Conservation (phyloP, 1,139 yeast species). For the Yarrowia galli region DNA sequence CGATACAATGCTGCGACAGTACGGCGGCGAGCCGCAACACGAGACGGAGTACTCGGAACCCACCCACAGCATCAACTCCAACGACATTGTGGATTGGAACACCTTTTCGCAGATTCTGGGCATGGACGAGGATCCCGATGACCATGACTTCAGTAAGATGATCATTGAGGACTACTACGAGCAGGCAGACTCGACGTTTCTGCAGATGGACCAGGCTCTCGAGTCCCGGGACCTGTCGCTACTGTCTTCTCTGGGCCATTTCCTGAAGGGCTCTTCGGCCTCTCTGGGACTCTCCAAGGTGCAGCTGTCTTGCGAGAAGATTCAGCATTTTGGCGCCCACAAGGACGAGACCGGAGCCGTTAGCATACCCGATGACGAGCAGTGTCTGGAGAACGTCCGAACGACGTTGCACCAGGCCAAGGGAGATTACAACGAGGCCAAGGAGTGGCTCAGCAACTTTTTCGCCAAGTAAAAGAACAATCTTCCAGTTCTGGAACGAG, state of each 20-base stretch:
- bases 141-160: constrained; percentile 75
- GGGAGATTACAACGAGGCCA: constrained; percentile 50
- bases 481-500: no score
- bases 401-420: constrained; percentile 47
- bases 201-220: constrained; percentile 69
- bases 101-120: constrained; percentile 87
- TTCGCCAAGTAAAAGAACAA: constrained; percentile 16
- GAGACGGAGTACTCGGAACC: constrained; percentile 37
- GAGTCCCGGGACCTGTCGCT: constrained; percentile 59
- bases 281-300: constrained; percentile 86
- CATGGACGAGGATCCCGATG: constrained; percentile 90
- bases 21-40: constrained; percentile 35
- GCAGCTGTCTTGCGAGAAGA: constrained; percentile 87
- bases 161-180: constrained; percentile 84
- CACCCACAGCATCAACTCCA: constrained; percentile 37
- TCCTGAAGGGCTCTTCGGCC: constrained; percentile 94
- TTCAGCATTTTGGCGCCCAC: constrained; percentile 84
- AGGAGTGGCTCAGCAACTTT: constrained; percentile 46
- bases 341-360: constrained; percentile 52
- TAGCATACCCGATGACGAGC: constrained; percentile 46
- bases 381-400: constrained; percentile 47
- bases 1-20: constrained; percentile 35
- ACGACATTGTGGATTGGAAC: constrained; percentile 82
- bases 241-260: constrained; percentile 84
- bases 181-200: constrained; percentile 84